Base-by-base conservation (phyloP, 257 asterid species). In the Schizonepeta tenuifolia region DNA sequence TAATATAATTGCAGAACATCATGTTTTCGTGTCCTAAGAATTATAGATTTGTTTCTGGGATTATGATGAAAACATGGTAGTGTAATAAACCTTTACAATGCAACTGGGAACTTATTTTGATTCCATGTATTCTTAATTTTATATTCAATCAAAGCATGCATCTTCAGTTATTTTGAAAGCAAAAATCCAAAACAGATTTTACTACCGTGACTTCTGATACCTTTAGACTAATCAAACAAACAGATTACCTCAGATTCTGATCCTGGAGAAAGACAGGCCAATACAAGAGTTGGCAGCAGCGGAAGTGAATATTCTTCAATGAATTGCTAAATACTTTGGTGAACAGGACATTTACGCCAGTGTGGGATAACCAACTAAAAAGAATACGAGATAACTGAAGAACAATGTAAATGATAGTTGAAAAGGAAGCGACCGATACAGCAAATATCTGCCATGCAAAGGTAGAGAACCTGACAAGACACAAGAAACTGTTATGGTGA, bases 241-340 rank as follows among this genome's bases (percentile, higher is more conserved):
- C 26, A 62, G 71, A 77, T n/a, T 83, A 95, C 99, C 98, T 88
- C 79, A 80, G 70, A 79, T 82, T 82, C 68, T 75, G 84, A 85
- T 87, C 87, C 77, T 80, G 93, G 78, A 90, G 95, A 76, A 81
- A 75, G 79, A 90, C 74, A 20, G 99, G 97, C 99, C 99, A 95
- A 81, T 88, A 84, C 74, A 90, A 77, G 66, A 95, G 79, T 72
- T 92, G 97, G 57, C 88, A 86, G 84, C 94, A 88, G 61, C 89
- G 92, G 33, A 82, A 80, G 73, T 82, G 84, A 49, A 92, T 70
- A 87, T 71, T 87, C 79, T 81, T 78, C 76, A 81, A 70, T 55
- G 98, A 74, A 72, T 81, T 88, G 80, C 78, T 47, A 80, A 95
- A 88, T 70, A 83, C 71, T 58, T 83, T 85, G 64, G 70, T 72